Evolutionary conservation across 306 rosid species (phyloP).

Genomic region (Glycine tomentella): DNA sequence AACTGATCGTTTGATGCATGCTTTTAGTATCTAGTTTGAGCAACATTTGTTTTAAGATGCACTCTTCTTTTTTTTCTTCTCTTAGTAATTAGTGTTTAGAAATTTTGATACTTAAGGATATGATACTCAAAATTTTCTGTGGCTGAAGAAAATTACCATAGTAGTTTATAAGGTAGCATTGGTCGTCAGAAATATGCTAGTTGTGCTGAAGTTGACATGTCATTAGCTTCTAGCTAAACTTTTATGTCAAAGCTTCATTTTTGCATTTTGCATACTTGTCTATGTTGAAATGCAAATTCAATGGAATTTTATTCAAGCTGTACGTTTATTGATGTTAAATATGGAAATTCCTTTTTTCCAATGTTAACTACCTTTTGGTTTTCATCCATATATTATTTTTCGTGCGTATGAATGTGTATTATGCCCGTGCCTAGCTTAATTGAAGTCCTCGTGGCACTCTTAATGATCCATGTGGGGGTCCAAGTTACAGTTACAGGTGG

Average conservation of each 20-base stretch:
- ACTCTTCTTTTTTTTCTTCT: neutral
- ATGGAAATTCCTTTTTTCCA: slow-evolving; percentile 7
- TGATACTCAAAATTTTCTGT: slow-evolving; percentile 20
- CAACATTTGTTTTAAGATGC: slow-evolving; percentile 16
- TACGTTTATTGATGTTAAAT: neutral
- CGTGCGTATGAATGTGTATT: slow-evolving; percentile 4
- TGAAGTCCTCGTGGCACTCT: slow-evolving; percentile 32
- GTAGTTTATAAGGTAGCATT: slow-evolving; percentile 1
- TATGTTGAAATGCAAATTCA: slow-evolving; percentile 34
- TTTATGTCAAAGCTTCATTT: slow-evolving; percentile 11
- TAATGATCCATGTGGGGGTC: neutral
- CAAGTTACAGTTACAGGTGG: neutral
- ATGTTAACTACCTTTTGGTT: slow-evolving; percentile 19
- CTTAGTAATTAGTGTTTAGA: neutral
- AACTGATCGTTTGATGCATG: slow-evolving; percentile 16
- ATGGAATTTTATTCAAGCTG: neutral
- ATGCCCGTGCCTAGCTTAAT: slow-evolving; percentile 49
- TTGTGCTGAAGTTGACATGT: slow-evolving; percentile 25
- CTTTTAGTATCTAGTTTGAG: slow-evolving; percentile 15
- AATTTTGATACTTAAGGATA: slow-evolving; percentile 30
- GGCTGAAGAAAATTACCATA: slow-evolving; percentile 50
- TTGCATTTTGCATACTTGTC: neutral
- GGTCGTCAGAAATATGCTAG: slow-evolving; percentile 10
- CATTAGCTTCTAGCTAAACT: slow-evolving; percentile 23
- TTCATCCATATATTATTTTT: neutral